Percentiles rank a stretch among this genome's conserved stretches.
phyloP scores from a whole-genome alignment of 129 eudicot genomes.

The Helianthus tuberosus region DNA sequence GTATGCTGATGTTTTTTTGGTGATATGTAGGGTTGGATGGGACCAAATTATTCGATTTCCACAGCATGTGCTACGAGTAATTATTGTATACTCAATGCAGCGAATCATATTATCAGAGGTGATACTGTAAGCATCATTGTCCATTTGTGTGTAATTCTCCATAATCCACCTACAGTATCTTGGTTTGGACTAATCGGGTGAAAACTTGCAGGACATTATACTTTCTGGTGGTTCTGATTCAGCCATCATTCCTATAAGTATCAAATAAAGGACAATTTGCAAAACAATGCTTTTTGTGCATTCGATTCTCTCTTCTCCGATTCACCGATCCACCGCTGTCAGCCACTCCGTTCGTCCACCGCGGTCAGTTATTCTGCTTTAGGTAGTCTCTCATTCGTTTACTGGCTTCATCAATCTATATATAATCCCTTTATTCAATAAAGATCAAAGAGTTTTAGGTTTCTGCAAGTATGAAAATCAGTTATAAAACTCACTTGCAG shows the following conservation, averaged over 20 bases:
- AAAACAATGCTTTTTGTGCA: background rate
- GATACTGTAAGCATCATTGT: constrained; percentile 39
- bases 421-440: background rate
- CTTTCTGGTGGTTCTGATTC: constrained; percentile 57
- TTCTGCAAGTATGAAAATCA: background rate
- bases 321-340: background rate
- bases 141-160: background rate
- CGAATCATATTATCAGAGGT: constrained; percentile 50
- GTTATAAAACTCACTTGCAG: background rate
- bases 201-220: constrained; percentile 48
- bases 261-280: background rate
- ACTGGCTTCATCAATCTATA: background rate
- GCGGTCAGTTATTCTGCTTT: background rate
- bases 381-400: background rate
- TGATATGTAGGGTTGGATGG: constrained; percentile 78
- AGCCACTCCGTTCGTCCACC: background rate
- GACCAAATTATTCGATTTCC: constrained; percentile 54
- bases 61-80: constrained; percentile 58
- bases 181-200: constrained; percentile 14
- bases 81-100: constrained; percentile 48
- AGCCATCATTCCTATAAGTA: constrained; percentile 52
- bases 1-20: background rate
- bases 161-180: constrained; percentile 4
- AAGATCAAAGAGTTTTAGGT: background rate
- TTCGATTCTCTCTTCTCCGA: background rate